Base-by-base conservation (phyloP, 345 rosid genomes). In the Eutrema japonicum region DNA sequence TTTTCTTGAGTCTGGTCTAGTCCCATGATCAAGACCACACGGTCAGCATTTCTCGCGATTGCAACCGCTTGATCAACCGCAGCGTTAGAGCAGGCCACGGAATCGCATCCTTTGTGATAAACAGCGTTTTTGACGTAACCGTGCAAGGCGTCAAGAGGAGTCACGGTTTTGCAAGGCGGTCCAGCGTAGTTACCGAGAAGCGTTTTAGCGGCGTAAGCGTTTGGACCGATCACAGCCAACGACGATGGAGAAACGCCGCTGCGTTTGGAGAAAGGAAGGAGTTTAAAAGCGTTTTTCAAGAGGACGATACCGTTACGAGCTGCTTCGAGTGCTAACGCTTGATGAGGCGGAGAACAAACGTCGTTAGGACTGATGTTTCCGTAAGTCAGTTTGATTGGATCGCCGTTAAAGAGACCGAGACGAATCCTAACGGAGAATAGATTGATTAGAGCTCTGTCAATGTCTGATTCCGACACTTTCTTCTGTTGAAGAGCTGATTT, bases 181-280 rank as follows among this genome's bases (percentile, higher is more conserved):
- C 96, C 98, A 3, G 90, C 91, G 60, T 94, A 94, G 86, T 94
- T 94, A 47, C 98, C 98, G 0, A 84, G 81, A 14, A 94, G 89
- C 4, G 86, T 85, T 64, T 73, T 64, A 1, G 85, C 79, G 0
- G 75, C 73, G 65, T 91, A 29, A 8, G 89, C 97, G 76, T 88
- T 91, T 53, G 98, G 98, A 76, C 98, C 96, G 11, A 94, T 83
- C 1, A 91, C 89, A 4, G 90, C 93, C 16, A 94, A 85, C 9
- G 94, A 86, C 10, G 3, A 18, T 43, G 83, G 69, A 43, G 83
- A 74, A 14, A 51, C 41, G 62, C 74, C 48, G 59, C 76, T 82
- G 49, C 80, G 70, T 60, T 83, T 84, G 27, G 82, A 68, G 45
- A 89, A 74, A 12, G 98, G 98, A 38, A 94, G 96, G 69, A 79